A percentile compares a stretch with the other conserved stretches of the same genome.
These are phyloP conservation scores for Byssothecium circinans DNA, from an alignment of 2,329 filamentous ascomycete species.

Conservation along the genomic window DNA sequence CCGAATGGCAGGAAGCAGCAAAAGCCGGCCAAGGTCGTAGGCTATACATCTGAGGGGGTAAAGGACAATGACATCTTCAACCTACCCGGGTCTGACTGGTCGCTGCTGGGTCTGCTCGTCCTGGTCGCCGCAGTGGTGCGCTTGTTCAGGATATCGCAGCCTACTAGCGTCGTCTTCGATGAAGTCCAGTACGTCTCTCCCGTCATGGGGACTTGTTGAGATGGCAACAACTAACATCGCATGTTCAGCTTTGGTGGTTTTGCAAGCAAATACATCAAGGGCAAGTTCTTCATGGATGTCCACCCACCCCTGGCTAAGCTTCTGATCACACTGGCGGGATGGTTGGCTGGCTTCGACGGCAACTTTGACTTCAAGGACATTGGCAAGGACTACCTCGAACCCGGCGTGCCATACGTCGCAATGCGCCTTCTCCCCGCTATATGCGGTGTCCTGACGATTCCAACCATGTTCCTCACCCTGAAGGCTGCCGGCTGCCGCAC, in stretches of 20 bases:
- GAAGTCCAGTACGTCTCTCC: conserved; percentile 84
- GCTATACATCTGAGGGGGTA: conserved; percentile 78
- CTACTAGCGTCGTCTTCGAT: conserved; percentile 95
- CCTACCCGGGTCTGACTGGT: conserved; percentile 81
- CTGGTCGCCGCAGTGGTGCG: conserved; percentile 77
- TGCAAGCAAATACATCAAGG: conserved; percentile 98
- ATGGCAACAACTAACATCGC: conserved; percentile 20
- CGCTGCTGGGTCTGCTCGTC: conserved; percentile 72
- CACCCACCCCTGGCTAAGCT: conserved; percentile 96
- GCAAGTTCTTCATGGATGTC: conserved; percentile 99
- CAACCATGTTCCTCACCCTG: conserved; percentile 90
- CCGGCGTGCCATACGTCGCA: conserved; percentile 91
- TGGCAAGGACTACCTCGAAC: conserved; percentile 96
- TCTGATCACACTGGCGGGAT: conserved; percentile 91
- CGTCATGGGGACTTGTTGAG: not conserved
- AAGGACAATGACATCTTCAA: conserved; percentile 90
- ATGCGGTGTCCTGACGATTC: conserved; percentile 83
- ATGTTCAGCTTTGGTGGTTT: conserved; percentile 86
- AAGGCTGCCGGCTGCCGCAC: conserved; percentile 90
- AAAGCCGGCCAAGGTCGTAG: conserved; percentile 34
- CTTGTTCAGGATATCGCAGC: conserved; percentile 94
- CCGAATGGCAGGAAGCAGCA: conserved; percentile 36
- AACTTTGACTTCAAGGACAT: conserved; percentile 99
- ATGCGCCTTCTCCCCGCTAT: conserved; percentile 94
- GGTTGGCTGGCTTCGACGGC: conserved; percentile 91